Conservation (phyloP, 768 basidiomycete genomes). For the Mycena vulgaris region DNA sequence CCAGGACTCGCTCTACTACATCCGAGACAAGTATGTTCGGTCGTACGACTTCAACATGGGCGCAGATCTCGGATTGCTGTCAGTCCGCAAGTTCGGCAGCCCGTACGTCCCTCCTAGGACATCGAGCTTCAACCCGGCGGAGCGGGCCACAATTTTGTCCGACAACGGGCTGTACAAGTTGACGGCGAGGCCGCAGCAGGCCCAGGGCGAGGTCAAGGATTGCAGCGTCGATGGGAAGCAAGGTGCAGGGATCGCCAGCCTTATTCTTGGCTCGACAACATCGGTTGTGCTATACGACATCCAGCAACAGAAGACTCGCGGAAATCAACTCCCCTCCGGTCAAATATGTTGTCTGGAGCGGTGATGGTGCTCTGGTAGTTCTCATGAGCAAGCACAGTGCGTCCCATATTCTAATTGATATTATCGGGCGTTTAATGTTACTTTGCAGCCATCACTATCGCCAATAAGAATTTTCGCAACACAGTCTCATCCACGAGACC, state of each 20-base stretch:
- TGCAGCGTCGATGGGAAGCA: constrained; percentile 93
- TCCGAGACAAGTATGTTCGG: constrained; percentile 98
- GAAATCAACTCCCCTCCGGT: constrained; percentile 97
- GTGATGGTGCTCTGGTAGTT: constrained; percentile 92
- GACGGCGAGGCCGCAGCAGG: constrained; percentile 80
- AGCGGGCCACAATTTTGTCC: constrained; percentile 92
- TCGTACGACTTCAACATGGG: constrained; percentile 94
- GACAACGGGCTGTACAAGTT: constrained; percentile 96
- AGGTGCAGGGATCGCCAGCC: constrained; percentile 89
- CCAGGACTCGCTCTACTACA: constrained; percentile 93
- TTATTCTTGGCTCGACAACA: constrained; percentile 90
- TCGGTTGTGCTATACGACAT: constrained; percentile 96
- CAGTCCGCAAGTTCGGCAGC: constrained; percentile 95
- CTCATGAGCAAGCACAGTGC: constrained; percentile 97
- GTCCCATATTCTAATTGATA: constrained; percentile 44
- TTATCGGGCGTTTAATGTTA: constrained; percentile 37
- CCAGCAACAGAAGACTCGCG: constrained; percentile 93
- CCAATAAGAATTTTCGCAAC: constrained; percentile 95
- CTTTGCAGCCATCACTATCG: constrained; percentile 91
- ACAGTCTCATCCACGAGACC: constrained; percentile 96
- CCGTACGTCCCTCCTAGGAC: constrained; percentile 96
- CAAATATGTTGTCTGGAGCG: constrained; percentile 97
- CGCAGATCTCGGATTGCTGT: constrained; percentile 92
- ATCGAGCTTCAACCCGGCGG: constrained; percentile 97
- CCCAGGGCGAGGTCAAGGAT: constrained; percentile 90